A percentile compares a stretch with the other conserved stretches of the same genome.
Evolutionary conservation across 2,329 filamentous ascomycete species (phyloP).

Genomic region (Cercospora sp.): DNA sequence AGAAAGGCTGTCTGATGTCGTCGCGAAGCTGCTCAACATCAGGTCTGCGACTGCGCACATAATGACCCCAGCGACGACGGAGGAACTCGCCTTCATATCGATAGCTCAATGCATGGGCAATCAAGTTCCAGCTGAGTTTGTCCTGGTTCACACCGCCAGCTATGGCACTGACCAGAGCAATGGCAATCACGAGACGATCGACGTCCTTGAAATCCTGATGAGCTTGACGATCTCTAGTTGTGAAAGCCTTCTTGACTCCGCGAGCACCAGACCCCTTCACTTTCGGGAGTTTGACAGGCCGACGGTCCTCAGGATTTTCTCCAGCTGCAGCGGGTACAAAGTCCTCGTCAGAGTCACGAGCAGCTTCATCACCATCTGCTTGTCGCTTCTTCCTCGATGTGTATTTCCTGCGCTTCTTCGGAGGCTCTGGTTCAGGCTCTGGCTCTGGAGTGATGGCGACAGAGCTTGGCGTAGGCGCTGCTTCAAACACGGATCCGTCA

Average conservation of each 20-base stretch:
- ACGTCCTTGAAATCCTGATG: constrained; percentile 31
- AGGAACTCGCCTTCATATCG: constrained; percentile 41
- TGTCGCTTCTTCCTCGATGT: constrained; percentile 15
- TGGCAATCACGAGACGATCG: constrained; percentile 36
- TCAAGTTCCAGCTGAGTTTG: constrained; percentile 43
- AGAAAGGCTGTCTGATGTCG: constrained; percentile 65
- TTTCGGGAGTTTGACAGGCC: not conserved
- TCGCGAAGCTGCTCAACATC: constrained; percentile 54
- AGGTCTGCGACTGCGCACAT: constrained; percentile 25
- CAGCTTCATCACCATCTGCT: constrained; percentile 8
- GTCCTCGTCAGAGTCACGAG: constrained; percentile 15
- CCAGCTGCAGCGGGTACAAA: constrained; percentile 14
- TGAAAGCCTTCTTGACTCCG: constrained; percentile 12
- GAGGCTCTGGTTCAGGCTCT: constrained; percentile 8
- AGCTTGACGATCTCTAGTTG: constrained; percentile 26
- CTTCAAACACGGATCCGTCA: constrained; percentile 1
- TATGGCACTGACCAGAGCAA: constrained; percentile 37
- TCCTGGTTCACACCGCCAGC: constrained; percentile 41
- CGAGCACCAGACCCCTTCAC: constrained; percentile 6
- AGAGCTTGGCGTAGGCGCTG: constrained; percentile 6
- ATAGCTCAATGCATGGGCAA: constrained; percentile 44
- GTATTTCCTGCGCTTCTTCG: constrained; percentile 14
- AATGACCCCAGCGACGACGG: constrained; percentile 42
- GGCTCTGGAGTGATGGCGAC: constrained; percentile 7
- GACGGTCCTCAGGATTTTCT: not conserved